phyloP scores from a whole-genome alignment of 805 yeast species.

The Lachancea nothofagi region DNA sequence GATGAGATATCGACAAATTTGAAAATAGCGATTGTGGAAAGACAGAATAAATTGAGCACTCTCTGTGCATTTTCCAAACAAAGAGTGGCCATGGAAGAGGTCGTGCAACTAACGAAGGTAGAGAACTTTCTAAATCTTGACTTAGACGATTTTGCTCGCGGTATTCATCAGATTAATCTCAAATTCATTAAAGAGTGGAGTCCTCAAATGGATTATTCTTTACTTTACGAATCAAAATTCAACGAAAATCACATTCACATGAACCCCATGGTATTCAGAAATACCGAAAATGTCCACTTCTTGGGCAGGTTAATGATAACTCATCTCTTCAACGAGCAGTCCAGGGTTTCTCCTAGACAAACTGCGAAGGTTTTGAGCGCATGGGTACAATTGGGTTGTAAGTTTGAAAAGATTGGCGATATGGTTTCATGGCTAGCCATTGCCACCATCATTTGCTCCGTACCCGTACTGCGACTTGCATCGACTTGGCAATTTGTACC shows the following conservation, averaged over 20 bases:
- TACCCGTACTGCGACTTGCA: conserved; percentile 69
- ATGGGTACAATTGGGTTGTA: conserved; percentile 83
- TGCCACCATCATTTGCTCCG: conserved; percentile 74
- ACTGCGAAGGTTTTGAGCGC: conserved; percentile 65
- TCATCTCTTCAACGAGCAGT: conserved; percentile 54
- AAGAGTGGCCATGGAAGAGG: conserved; percentile 9
- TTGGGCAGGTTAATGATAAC: conserved; percentile 62
- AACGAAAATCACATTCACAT: conserved; percentile 34
- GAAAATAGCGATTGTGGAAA: conserved; percentile 46
- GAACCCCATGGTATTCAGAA: conserved; percentile 76
- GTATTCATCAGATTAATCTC: conserved; percentile 62
- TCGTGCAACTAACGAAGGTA: conserved; percentile 29
- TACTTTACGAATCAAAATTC: conserved; percentile 49
- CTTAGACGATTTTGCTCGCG: conserved; percentile 50
- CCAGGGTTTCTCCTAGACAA: conserved; percentile 18
- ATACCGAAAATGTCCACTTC: conserved; percentile 63
- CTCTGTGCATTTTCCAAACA: conserved; percentile 29
- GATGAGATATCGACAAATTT: conserved; percentile 48
- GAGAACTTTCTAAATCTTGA: conserved; percentile 52
- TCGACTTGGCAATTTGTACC: conserved; percentile 73
- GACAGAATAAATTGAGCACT: conserved; percentile 42
- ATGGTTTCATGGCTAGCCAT: conserved; percentile 94
- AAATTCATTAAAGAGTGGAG: conserved; percentile 68
- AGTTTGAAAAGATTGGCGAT: conserved; percentile 75
- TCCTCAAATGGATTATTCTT: conserved; percentile 70